Conservation (phyloP, 2,329 filamentous ascomycete genomes). For the Harringtonia aguacate region DNA sequence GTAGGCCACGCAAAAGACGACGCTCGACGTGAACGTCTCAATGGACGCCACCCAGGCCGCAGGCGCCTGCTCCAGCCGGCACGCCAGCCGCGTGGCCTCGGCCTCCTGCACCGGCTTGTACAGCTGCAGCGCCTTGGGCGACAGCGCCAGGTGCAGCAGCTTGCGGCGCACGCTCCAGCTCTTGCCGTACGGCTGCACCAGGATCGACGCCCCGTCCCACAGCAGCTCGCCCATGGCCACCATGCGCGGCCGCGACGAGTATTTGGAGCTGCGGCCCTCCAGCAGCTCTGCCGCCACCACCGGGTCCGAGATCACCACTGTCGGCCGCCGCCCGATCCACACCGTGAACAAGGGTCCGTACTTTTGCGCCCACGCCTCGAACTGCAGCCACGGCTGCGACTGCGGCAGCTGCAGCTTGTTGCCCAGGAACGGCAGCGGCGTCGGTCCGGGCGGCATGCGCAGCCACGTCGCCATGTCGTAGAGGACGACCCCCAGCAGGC, state of each 20-base stretch:
- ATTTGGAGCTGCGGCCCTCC: conserved; percentile 31
- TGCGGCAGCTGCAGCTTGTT: conserved; percentile 22
- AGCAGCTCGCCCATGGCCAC: conserved; percentile 13
- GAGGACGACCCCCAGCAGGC: conserved; percentile 10
- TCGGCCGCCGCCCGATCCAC: conserved; percentile 34
- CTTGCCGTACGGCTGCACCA: conserved; percentile 37
- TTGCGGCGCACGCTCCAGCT: conserved; percentile 31
- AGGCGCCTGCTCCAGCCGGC: conserved; percentile 27
- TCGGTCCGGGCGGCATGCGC: conserved; percentile 34
- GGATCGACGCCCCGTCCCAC: conserved; percentile 29
- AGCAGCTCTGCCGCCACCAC: conserved; percentile 30
- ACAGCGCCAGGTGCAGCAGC: conserved; percentile 31
- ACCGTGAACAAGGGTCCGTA: conserved; percentile 37
- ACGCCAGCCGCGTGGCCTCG: conserved; percentile 32
- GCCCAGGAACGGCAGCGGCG: conserved; percentile 32
- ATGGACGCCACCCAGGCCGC: conserved; percentile 32
- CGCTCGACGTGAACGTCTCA: conserved; percentile 34
- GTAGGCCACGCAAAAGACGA: conserved; percentile 40
- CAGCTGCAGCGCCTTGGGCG: conserved; percentile 27
- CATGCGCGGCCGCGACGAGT: conserved; percentile 14
- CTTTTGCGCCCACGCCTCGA: conserved; percentile 29
- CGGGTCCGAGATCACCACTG: conserved; percentile 32
- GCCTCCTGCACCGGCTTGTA: conserved; percentile 38
- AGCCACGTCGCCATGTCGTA: conserved; percentile 20
- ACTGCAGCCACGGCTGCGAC: conserved; percentile 22